These are phyloP conservation scores for Pleomassaria siparia DNA, from an alignment of 2,329 filamentous ascomycete species.

Conservation along the genomic window DNA sequence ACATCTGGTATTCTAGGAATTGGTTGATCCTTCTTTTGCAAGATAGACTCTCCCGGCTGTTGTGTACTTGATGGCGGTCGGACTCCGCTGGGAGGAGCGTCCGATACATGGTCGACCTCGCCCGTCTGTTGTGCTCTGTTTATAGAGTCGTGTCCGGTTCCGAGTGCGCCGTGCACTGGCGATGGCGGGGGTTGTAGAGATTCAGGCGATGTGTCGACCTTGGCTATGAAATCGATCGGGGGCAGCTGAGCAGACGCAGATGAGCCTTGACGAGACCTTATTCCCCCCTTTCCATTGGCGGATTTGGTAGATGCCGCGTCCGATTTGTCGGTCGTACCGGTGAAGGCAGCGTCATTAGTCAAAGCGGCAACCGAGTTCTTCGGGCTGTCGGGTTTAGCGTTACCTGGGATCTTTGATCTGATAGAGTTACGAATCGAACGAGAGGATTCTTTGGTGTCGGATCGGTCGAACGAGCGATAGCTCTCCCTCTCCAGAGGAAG, in stretches of 20 bases:
- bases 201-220: constrained; percentile 33
- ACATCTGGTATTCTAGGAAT: constrained; percentile 63
- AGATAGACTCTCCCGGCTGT: constrained; percentile 82
- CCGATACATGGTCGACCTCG: constrained; percentile 93
- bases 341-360: constrained; percentile 47
- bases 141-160: constrained; percentile 74
- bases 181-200: constrained; percentile 68
- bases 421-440: constrained; percentile 81
- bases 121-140: constrained; percentile 79
- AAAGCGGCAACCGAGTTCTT: constrained; percentile 67
- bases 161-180: constrained; percentile 75
- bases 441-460: constrained; percentile 89
- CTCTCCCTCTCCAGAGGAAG: constrained; percentile 68
- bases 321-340: constrained; percentile 64
- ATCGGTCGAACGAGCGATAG: constrained; percentile 88
- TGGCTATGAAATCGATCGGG: constrained; percentile 33
- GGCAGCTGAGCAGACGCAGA: constrained; percentile 49
- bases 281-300: constrained; percentile 56
- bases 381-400: constrained; percentile 74
- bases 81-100: constrained; percentile 74
- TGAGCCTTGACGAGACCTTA: constrained; percentile 39
- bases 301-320: constrained; percentile 78
- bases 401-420: constrained; percentile 84
- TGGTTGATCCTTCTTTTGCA: constrained; percentile 76
- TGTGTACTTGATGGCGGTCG: constrained; percentile 58